phyloP scores from a whole-genome alignment of 495 filamentous ascomycete genomes.

The Pyrenopolyporus hunteri region DNA sequence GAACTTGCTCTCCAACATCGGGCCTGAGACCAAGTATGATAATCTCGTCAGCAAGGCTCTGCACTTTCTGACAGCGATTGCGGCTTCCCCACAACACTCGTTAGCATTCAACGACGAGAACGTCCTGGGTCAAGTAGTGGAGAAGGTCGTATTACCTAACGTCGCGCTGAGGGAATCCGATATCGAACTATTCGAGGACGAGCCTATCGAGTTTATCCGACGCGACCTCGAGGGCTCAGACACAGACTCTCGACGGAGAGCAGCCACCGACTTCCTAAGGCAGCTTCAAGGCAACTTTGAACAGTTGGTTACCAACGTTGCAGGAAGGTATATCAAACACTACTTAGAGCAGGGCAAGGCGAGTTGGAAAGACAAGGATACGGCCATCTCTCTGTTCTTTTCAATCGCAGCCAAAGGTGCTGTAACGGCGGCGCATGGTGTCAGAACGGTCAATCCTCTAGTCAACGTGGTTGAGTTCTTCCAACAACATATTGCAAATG shows the following conservation, averaged over 20 bases:
- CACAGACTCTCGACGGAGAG: conserved; percentile 86
- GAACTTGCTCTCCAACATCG: conserved; percentile 84
- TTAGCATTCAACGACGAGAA: conserved; percentile 80
- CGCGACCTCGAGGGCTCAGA: conserved; percentile 96
- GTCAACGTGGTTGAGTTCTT: conserved; percentile 94
- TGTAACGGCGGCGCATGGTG: conserved; percentile 82
- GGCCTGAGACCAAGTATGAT: conserved; percentile 89
- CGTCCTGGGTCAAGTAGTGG: conserved; percentile 79
- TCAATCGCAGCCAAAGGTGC: conserved; percentile 91
- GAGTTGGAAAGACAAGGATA: conserved; percentile 97
- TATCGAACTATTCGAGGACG: conserved; percentile 94
- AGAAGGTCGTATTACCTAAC: conserved; percentile 95
- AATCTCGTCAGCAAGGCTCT: conserved; percentile 93
- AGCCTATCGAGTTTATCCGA: conserved; percentile 97
- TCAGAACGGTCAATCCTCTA: conserved; percentile 81
- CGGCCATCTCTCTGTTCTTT: conserved; percentile 91
- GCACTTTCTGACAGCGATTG: conserved; percentile 90
- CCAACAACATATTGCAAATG: conserved; percentile 82
- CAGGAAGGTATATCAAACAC: conserved; percentile 80
- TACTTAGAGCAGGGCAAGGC: conserved; percentile 70
- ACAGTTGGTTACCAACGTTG: conserved; percentile 76
- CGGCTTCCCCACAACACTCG: conserved; percentile 76
- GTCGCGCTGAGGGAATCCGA: conserved; percentile 89
- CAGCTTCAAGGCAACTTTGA: conserved; percentile 89
- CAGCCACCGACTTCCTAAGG: conserved; percentile 91